Evolutionary conservation across 768 basidiomycete genomes (phyloP).

Genomic region (Mycena belliarum): DNA sequence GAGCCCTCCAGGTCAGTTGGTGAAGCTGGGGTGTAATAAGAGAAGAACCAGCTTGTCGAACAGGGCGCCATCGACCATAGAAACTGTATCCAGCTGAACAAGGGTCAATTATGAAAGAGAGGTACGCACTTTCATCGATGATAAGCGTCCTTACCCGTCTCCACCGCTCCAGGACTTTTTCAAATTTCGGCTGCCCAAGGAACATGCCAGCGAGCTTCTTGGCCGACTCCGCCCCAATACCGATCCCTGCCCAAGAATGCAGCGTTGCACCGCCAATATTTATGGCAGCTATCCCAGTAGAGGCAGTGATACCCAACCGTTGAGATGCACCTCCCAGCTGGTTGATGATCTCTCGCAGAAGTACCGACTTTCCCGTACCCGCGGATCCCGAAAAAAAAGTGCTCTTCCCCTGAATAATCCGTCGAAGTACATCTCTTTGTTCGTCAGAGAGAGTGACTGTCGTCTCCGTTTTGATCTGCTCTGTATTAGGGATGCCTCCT

Average conservation of each 20-base stretch:
- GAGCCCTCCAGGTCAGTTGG: conserved; percentile 31
- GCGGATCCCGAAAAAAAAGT: conserved; percentile 90
- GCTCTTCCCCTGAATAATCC: conserved; percentile 59
- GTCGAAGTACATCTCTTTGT: conserved; percentile 48
- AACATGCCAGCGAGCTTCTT: conserved; percentile 58
- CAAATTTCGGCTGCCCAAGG: conserved; percentile 38
- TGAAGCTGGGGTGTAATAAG: neutral
- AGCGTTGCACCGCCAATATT: conserved; percentile 83
- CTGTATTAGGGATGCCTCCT: no score
- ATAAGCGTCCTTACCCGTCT: conserved; percentile 61
- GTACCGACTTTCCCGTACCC: conserved; percentile 83
- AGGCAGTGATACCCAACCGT: conserved; percentile 74
- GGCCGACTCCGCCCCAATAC: conserved; percentile 62
- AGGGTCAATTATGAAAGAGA: no score
- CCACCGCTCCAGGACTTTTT: conserved; percentile 60
- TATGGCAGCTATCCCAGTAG: conserved; percentile 77
- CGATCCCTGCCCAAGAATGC: conserved; percentile 83
- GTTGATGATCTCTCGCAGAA: conserved; percentile 73
- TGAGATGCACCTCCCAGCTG: conserved; percentile 34
- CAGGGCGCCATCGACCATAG: conserved; percentile 81
- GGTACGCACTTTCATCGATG: conserved; percentile 76
- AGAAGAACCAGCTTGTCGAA: conserved; percentile 77
- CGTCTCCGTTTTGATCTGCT: no score
- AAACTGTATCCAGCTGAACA: conserved; percentile 49
- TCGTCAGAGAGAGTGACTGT: conserved; percentile 49